These are phyloP conservation scores for Rhodotorula sphaerocarpa DNA, from an alignment of 768 basidiomycete species.

Conservation along the genomic window DNA sequence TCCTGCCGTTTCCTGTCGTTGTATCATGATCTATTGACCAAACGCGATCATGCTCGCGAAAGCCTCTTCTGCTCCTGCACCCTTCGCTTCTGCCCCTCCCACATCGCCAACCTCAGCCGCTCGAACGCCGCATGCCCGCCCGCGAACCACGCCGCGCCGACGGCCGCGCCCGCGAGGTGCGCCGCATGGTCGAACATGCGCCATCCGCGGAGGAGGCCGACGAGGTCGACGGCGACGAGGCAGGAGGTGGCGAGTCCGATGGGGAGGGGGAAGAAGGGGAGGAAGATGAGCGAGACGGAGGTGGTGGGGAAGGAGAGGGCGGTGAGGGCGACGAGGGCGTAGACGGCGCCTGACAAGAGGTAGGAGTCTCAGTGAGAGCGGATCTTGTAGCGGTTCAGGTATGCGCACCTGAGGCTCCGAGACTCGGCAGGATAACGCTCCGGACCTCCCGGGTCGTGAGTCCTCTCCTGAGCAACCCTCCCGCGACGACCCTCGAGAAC, in stretches of 20 bases:
- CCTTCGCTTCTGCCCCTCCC: background rate
- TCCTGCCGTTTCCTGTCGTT: no score
- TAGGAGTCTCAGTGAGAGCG: background rate
- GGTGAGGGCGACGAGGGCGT: conserved; percentile 24
- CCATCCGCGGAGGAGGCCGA: conserved; percentile 31
- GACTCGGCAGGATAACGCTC: conserved; percentile 3
- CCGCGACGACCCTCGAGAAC: conserved; percentile 16
- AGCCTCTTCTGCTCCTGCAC: background rate
- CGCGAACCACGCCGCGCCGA: background rate
- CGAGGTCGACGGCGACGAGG: conserved; percentile 23
- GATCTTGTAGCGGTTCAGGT: no score
- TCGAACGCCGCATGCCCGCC: conserved; percentile 11
- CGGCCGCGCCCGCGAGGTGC: conserved; percentile 7
- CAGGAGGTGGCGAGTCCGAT: conserved; percentile 20
- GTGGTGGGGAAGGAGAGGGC: conserved; percentile 29
- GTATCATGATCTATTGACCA: no score
- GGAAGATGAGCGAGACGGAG: conserved; percentile 33
- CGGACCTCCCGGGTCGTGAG: background rate
- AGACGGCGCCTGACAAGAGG: conserved; percentile 31
- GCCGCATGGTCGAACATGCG: conserved; percentile 33
- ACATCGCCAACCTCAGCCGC: background rate
- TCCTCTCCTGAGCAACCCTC: conserved; percentile 3
- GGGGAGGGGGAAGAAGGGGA: conserved; percentile 33
- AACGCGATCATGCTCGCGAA: no score
- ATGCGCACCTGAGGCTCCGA: conserved; percentile 21